phyloP scores from a whole-genome alignment of 495 filamentous ascomycete species.

The Clohesyomyces aquaticus region DNA sequence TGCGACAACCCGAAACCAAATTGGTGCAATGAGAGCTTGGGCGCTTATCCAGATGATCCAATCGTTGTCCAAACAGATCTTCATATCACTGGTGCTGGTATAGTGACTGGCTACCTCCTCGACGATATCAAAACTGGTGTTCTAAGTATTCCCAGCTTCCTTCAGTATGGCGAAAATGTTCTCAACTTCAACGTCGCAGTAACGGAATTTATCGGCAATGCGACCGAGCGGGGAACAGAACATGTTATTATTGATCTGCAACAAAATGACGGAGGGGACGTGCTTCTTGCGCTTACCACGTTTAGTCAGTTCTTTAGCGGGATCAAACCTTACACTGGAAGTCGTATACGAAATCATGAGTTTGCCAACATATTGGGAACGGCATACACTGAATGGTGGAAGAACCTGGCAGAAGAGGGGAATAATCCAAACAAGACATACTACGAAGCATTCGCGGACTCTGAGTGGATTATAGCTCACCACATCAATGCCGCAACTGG shows the following conservation, averaged over 20 bases:
- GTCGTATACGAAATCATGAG: too few relatives aligned
- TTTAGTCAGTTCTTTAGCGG: constrained; percentile 39
- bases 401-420: too few relatives aligned
- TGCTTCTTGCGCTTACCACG: constrained; percentile 16
- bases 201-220: constrained; percentile 49
- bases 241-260: constrained; percentile 38
- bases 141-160: constrained; percentile 57
- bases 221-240: constrained; percentile 43
- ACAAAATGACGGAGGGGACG: constrained; percentile 27
- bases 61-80: constrained; percentile 23
- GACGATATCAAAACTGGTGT: constrained; percentile 50
- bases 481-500: too few relatives aligned
- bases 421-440: too few relatives aligned
- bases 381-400: too few relatives aligned
- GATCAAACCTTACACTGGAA: too few relatives aligned
- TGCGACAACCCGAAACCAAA: too few relatives aligned
- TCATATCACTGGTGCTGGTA: constrained; percentile 2
- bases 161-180: constrained; percentile 43
- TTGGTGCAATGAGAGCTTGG: constrained; percentile 24
- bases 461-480: too few relatives aligned
- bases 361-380: too few relatives aligned
- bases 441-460: too few relatives aligned
- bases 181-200: constrained; percentile 50
- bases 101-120: constrained; percentile 50
- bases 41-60: constrained; percentile 26